These are phyloP conservation scores for Aspergillus glaucus DNA, from an alignment of 2,329 filamentous ascomycete genomes.

Conservation along the genomic window DNA sequence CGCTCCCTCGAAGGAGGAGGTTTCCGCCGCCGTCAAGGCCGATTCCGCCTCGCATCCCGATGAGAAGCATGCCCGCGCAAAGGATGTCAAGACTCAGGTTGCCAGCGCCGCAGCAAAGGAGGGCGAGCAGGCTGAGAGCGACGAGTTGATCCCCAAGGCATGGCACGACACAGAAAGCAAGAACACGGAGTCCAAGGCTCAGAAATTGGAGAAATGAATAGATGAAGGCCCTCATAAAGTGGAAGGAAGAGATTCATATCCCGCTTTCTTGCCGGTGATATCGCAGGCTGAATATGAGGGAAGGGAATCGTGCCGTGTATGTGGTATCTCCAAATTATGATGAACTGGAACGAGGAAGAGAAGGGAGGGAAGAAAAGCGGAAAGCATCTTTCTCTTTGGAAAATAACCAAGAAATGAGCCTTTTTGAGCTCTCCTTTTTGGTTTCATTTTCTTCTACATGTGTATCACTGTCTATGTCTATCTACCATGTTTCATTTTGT, in stretches of 20 bases:
- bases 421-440: no score
- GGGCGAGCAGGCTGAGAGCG: conserved; percentile 33
- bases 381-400: no score
- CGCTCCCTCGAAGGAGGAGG: conserved; percentile 19
- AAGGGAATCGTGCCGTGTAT: background rate
- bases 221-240: background rate
- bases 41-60: conserved; percentile 19
- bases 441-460: no score
- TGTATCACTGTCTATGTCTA: no score
- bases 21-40: conserved; percentile 16
- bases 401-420: no score
- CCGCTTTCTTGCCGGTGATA: background rate
- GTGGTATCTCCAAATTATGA: background rate
- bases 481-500: no score
- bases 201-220: conserved; percentile 14
- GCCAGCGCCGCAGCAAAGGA: conserved; percentile 16
- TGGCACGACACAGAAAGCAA: conserved; percentile 38
- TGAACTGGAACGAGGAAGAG: background rate
- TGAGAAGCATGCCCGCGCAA: conserved; percentile 20
- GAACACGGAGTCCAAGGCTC: conserved; percentile 10
- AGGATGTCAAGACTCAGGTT: conserved; percentile 17
- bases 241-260: background rate
- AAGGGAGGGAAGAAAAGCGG: background rate
- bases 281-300: background rate
- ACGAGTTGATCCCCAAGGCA: conserved; percentile 45